Base-by-base conservation (phyloP, 2,329 filamentous ascomycete genomes). In the Aspergillus ibericus region DNA sequence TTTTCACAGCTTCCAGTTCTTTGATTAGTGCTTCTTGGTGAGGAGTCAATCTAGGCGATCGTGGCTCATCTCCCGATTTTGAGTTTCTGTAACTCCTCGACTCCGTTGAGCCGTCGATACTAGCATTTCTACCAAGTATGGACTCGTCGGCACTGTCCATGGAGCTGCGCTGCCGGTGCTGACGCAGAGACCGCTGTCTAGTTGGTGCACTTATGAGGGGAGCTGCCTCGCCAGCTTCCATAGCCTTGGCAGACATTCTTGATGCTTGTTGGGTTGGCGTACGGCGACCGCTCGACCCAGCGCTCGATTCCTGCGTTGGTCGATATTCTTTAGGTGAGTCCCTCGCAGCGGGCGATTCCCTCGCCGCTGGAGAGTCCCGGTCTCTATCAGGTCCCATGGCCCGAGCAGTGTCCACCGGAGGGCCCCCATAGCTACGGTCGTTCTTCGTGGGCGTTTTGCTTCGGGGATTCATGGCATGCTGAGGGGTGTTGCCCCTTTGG, bases 1-100 rank as follows among this genome's bases (percentile, higher is more conserved):
- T 95, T 68, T 91, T 91, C 3, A 88, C 84, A 8, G 87, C 83
- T 71, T 99, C 93, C 2, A 99, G 82, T 72, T 99, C 95, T 72
- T 95, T 93, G 13, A 91, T 81, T 12, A 97, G 75, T 0, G 90
- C 87, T 62, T 84, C 85, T 61, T 81, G 79, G 52, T 81, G 64
- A 67, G 78, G 70, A 3, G 75, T 80, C 38, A 81, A 63, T 38
- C 75, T 74, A 10, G 78, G 78, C 8, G 78, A 80, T 13, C 74
- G 72, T 35, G 78, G 78, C 59, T 80, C 78, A 32, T 80, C 78
- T 10, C 65, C 70, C 13, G 67, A 77, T 56, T 73, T 73, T 7
- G 77, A 76, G 61, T 77, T 79, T 51, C 78, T 70, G 62, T 72
- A 72, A 38, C 54, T 68, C 44, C 75, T 70, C 36, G 70, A 66